Base-by-base conservation (phyloP, 257 asterid species). In the Solanum sejunctum region DNA sequence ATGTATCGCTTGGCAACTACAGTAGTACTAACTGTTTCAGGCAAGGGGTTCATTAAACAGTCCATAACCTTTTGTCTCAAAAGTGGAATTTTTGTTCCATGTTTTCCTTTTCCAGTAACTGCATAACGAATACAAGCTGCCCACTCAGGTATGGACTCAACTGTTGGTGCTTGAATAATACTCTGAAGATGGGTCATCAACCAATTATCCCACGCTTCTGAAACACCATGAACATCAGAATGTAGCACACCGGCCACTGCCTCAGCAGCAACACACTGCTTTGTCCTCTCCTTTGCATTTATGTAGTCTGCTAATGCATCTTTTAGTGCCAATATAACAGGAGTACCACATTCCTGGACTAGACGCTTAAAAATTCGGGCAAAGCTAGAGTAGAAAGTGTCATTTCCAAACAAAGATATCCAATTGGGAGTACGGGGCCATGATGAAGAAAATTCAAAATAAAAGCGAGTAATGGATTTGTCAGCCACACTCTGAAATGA, bases 251-350 rank as follows among this genome's bases (percentile, higher is more conserved):
- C 99, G 54, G 98, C 97, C 87, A 97, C 91, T 81, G 93, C 98
- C 92, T 97, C 99, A 81, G 99, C 99, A 55, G 99, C 99, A 89
- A 97, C 99, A 91, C 98, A 97, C 87, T 97, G 99, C 88, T 94
- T 95, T 88, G 99, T 89, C 88, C 98, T 95, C 94, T 95, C 99
- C 87, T 91, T 89, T 61, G 99, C 92, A 90, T 89, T 93, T 83
- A 94, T 90, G 88, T 95, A 94, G 87, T 94, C 96, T 88, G 89
- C 93, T 80, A 97, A 85, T 36, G 98, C 89, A 88, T 85, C 92
- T 92, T 88, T 92, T 85, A 95, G 86, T 49, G 98, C 90, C 84
- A 89, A 86, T 85, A 97, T 84, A 90, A 94, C 98, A 87, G 98
- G 93, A 86, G 92, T 84, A 63, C 99, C 99, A 85, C 99, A 97